Evolutionary conservation across 192 early-diverging fungal species (phyloP).

Genomic region (Chytriomyces sp.): DNA sequence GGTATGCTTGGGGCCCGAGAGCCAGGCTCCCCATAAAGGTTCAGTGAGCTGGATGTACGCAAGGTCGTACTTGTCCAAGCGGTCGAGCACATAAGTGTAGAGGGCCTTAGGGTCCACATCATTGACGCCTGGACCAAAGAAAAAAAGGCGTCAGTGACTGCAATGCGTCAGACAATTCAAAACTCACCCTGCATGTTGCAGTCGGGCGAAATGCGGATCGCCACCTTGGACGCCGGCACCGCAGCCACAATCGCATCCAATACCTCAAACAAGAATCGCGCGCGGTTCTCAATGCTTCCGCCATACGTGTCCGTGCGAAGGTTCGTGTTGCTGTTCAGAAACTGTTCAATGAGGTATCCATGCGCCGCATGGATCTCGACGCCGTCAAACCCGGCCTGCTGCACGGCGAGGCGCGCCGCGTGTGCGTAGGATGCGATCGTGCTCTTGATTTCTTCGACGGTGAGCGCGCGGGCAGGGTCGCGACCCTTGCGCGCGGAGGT

Average conservation of each 20-base stretch:
- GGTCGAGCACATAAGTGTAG: constrained; percentile 35
- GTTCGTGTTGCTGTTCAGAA: constrained; percentile 79
- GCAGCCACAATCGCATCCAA: constrained; percentile 34
- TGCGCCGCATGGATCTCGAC: constrained; percentile 89
- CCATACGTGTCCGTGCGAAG: constrained; percentile 88
- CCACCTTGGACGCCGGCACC: constrained; percentile 38
- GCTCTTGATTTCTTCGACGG: constrained; percentile 63
- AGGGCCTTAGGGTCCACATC: constrained; percentile 9
- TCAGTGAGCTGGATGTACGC: constrained; percentile 43
- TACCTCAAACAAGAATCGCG: constrained; percentile 74
- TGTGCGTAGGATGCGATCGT: constrained; percentile 62
- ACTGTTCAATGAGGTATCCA: constrained; percentile 81
- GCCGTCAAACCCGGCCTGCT: constrained; percentile 68
- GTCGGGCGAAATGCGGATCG: constrained; percentile 42
- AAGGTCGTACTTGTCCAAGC: constrained; percentile 29
- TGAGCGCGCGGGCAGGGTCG: constrained; percentile 56
- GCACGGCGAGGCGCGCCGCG: constrained; percentile 55
- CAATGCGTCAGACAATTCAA: not conserved
- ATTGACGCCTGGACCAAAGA: not conserved
- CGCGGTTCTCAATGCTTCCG: constrained; percentile 85
- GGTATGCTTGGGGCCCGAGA: constrained; percentile 19
- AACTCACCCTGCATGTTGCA: constrained; percentile 15
- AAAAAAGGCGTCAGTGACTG: not conserved
- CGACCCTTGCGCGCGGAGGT: not conserved
- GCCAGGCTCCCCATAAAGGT: constrained; percentile 31